These are phyloP conservation scores for Ehretia macrophylla DNA, from an alignment of 257 asterid species.

Conservation along the genomic window DNA sequence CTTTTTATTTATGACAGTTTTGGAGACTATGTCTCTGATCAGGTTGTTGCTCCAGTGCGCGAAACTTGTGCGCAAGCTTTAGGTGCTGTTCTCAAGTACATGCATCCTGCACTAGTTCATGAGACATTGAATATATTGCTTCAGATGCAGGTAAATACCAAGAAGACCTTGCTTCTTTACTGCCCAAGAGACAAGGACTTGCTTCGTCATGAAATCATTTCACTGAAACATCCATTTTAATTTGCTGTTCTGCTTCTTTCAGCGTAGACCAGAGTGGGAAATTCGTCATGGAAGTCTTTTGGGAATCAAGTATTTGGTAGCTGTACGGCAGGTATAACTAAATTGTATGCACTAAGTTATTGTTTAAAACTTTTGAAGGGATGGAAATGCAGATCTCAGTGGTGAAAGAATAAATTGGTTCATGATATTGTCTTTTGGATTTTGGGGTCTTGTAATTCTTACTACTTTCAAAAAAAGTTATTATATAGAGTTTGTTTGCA, in stretches of 20 bases:
- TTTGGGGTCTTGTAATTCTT: no score
- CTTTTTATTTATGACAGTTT: conserved; percentile 49
- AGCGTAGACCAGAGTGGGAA: conserved; percentile 99
- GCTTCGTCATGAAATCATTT: neutral
- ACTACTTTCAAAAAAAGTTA: no score
- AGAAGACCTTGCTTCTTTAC: conserved; percentile 12
- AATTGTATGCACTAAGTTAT: conserved; percentile 5
- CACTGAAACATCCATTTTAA: conserved; percentile 34
- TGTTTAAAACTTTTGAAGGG: neutral
- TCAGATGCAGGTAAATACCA: conserved; percentile 89
- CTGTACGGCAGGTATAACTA: conserved; percentile 85
- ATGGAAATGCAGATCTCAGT: no score
- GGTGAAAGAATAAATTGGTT: no score
- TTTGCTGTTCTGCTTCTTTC: conserved; percentile 58
- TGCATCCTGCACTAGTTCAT: conserved; percentile 75
- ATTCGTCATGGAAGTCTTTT: conserved; percentile 98
- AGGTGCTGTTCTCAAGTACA: conserved; percentile 95
- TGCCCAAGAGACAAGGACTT: conserved; percentile 6
- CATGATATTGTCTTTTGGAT: no score
- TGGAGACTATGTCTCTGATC: conserved; percentile 98
- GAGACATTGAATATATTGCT: conserved; percentile 78
- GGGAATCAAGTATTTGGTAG: conserved; percentile 94
- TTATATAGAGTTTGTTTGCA: no score
- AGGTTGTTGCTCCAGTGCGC: conserved; percentile 99
- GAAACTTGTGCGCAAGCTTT: conserved; percentile 99